Evolutionary conservation across 1,284 basidiomycete genomes (phyloP), one percentile per base, ranked within the genome.

Genomic region (Leccinum pachyderme): DNA sequence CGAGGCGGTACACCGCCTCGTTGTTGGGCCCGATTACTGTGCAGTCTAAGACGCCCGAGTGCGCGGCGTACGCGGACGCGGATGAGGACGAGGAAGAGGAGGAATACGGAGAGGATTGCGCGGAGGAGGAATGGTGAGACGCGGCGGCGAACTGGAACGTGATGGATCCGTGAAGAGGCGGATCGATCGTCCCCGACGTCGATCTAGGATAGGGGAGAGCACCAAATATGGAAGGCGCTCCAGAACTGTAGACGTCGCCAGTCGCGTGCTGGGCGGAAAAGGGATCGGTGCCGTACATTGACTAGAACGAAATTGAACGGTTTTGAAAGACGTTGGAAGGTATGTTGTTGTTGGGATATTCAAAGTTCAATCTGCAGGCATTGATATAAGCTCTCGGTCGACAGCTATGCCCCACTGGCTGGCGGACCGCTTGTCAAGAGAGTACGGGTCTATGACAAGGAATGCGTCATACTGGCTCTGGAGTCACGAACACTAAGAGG

Each of bases 1-100:
- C 28, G 48, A 82, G 58, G n/a, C 67, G 66, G 57, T 77, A 80
- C 37, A 68, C 72, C 2, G 71, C 63, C 51, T 74, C 74, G 7
- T 69, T 69, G 57, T 78, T 75, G 0, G 81, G 75, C 2, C 79
- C 80, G 53, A 83, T 55, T 58, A 85, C 75, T 27, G 15, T 49
- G 13, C 33, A 27, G 11, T 49, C 48, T 27, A 39, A 13, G 4
- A 35, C 32, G 27, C 48, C n/a, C n/a, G 25, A 22, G 13, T 25
- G 44, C 12, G n/a, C 15, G 5, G 22, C 13, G 32, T 7, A 27
- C 6, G 47, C n/a, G 9, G 41, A 44, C 12, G 32, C 15, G 5
- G 22, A 27, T 0, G 47, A 25, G 0, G 35, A 18, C 5, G 37
- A 39, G 0, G 37, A 18, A 11, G 35, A 6, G 8, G 35, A 37